Evolutionary conservation across 139 green algal species (phyloP).

Genomic region (Gonium pectorale): DNA sequence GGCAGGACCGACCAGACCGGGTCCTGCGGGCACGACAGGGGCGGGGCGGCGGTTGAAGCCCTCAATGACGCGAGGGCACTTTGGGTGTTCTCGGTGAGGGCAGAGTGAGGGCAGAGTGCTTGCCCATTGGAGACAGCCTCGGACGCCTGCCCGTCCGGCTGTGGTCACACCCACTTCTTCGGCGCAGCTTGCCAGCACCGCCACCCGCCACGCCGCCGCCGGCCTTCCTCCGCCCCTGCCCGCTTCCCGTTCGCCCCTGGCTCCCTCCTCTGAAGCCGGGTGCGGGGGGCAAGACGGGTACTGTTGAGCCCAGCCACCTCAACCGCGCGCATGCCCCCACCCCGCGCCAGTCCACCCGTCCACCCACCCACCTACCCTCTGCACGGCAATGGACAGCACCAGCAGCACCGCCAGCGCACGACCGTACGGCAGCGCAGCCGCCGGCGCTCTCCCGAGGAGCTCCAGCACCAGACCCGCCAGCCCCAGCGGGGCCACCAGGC

Average conservation of each 20-base stretch:
- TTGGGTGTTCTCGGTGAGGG: too few species aligned
- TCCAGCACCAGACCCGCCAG: slow-evolving; percentile 2
- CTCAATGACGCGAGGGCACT: too few species aligned
- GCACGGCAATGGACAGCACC: not conserved
- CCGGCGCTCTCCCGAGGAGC: slow-evolving; percentile 13
- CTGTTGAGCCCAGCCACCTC: too few species aligned
- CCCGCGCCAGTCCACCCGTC: not conserved
- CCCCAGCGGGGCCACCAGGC: slow-evolving; percentile 4
- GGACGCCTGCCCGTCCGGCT: not conserved
- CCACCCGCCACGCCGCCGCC: not conserved
- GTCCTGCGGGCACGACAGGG: not conserved
- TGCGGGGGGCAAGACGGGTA: too few species aligned
- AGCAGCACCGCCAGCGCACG: not conserved
- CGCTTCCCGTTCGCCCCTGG: not conserved
- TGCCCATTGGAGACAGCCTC: not conserved
- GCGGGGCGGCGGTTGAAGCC: too few species aligned
- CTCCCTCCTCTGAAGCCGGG: too few species aligned
- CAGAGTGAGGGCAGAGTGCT: not conserved
- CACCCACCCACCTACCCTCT: not conserved
- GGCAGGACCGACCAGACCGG: slow-evolving; percentile 2
- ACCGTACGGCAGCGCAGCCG: not conserved
- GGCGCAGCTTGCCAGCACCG: not conserved
- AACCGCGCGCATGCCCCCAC: not conserved
- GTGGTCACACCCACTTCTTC: not conserved
- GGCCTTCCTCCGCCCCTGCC: not conserved